phyloP scores from a whole-genome alignment of 176 grass and related monocot genomes.

The Dactylis glomerata region DNA sequence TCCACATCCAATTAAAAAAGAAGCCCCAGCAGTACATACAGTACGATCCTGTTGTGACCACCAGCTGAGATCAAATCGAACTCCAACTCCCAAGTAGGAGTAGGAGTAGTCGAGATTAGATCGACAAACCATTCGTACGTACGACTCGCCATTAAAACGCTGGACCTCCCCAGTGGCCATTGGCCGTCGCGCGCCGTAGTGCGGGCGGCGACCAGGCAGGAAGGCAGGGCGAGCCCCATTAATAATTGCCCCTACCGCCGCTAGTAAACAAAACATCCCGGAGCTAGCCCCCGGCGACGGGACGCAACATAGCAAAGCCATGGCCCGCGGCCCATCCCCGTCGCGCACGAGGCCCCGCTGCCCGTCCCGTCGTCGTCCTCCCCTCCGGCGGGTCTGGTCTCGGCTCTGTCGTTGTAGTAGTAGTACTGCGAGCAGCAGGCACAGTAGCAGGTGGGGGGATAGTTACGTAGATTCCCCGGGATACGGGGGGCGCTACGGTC shows the following conservation, averaged over 20 bases:
- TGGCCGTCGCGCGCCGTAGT: background rate
- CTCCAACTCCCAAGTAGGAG: background rate
- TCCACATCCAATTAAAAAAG: background rate
- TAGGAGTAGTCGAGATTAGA: slow-evolving; percentile 7
- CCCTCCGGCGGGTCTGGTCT: background rate
- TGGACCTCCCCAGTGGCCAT: background rate
- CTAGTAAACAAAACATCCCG: slow-evolving; percentile 12
- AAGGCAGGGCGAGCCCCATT: background rate
- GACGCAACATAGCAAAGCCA: slow-evolving; percentile 38
- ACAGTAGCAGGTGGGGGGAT: slow-evolving; percentile 19
- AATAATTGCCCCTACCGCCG: slow-evolving; percentile 31
- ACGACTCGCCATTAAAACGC: background rate
- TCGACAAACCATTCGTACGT: background rate
- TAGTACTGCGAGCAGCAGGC: background rate
- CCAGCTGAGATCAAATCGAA: background rate
- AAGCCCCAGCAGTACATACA: background rate
- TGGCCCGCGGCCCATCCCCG: slow-evolving; percentile 25
- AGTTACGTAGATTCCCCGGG: slow-evolving; percentile 37
- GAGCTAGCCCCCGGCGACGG: background rate
- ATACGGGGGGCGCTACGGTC: slow-evolving; percentile 39
- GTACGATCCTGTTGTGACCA: background rate
- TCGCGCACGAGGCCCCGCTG: background rate
- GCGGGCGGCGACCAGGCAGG: background rate
- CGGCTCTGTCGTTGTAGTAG: background rate
- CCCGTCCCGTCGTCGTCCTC: background rate